Conservation (phyloP, 2,329 filamentous ascomycete genomes). For the Dryadomyces sulphureus region DNA sequence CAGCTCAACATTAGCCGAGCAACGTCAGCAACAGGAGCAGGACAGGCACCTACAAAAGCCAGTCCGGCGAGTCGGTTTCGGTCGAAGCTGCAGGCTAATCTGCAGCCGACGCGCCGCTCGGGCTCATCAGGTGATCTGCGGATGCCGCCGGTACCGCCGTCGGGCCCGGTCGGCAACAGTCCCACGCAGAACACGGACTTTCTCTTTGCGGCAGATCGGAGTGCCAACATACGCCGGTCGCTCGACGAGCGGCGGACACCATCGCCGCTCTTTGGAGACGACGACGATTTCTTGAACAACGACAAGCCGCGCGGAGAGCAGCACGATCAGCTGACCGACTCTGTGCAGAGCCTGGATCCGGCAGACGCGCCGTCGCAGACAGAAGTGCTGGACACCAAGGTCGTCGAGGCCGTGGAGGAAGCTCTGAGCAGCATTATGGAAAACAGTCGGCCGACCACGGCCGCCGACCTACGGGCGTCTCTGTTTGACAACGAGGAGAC, state of each 20-base stretch:
- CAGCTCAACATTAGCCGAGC: no score
- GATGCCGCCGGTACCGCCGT: slow-evolving; percentile 22
- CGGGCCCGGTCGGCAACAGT: neutral
- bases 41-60: neutral
- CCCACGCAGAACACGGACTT: neutral
- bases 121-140: slow-evolving; percentile 34
- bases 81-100: neutral
- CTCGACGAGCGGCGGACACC: slow-evolving; percentile 43
- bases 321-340: slow-evolving; percentile 53
- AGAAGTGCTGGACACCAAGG: slow-evolving; percentile 48
- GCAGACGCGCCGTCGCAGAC: slow-evolving; percentile 14
- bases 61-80: slow-evolving; percentile 1
- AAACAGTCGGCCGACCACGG: slow-evolving; percentile 49
- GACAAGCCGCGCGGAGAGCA: slow-evolving; percentile 1
- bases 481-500: slow-evolving; percentile 42
- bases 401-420: slow-evolving; percentile 86
- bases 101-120: slow-evolving; percentile 20
- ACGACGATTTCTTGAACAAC: slow-evolving; percentile 42
- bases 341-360: slow-evolving; percentile 62
- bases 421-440: slow-evolving; percentile 89
- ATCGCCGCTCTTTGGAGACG: slow-evolving; percentile 63
- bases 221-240: slow-evolving; percentile 38
- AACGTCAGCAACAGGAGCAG: neutral
- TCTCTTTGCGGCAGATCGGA: neutral
- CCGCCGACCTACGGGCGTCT: slow-evolving; percentile 50